Conservation (phyloP, 345 rosid genomes). For the Heritiera fomes region DNA sequence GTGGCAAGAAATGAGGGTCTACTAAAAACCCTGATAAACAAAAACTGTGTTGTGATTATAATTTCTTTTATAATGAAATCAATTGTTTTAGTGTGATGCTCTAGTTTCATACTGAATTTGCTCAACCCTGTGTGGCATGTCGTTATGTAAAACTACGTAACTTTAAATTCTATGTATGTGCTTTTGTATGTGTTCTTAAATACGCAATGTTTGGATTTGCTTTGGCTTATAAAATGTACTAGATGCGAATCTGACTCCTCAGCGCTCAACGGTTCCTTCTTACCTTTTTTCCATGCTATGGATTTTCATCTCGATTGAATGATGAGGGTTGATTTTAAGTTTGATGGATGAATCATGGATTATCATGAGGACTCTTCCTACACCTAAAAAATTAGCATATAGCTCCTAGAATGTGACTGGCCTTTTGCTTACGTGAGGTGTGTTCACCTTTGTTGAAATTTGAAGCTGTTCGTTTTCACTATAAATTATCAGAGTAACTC, state of each 20-base stretch:
- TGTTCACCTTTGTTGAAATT: no score
- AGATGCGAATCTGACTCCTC: neutral
- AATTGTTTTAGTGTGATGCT: neutral
- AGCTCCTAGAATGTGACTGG: no score
- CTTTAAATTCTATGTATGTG: neutral
- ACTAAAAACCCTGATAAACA: neutral
- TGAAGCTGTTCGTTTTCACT: no score
- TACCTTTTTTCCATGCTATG: neutral
- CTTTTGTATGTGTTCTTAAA: neutral
- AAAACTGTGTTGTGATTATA: neutral
- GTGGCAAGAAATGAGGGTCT: constrained; percentile 79
- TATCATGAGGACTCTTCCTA: neutral
- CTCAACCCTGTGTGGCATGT: constrained; percentile 1
- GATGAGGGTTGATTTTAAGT: neutral
- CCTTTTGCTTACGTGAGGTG: no score
- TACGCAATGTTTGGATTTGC: neutral
- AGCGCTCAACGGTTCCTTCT: neutral
- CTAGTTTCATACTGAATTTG: constrained; percentile 6
- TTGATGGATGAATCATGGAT: neutral
- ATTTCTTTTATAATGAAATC: constrained; percentile 9
- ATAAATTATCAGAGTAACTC: no score
- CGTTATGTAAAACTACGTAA: neutral
- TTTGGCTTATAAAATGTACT: neutral
- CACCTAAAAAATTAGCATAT: no score
- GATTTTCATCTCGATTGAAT: no score